Evolutionary conservation across 2,329 filamentous ascomycete species (phyloP), one percentile per base, ranked within the genome.

Genomic region (Mariannaea sp.): DNA sequence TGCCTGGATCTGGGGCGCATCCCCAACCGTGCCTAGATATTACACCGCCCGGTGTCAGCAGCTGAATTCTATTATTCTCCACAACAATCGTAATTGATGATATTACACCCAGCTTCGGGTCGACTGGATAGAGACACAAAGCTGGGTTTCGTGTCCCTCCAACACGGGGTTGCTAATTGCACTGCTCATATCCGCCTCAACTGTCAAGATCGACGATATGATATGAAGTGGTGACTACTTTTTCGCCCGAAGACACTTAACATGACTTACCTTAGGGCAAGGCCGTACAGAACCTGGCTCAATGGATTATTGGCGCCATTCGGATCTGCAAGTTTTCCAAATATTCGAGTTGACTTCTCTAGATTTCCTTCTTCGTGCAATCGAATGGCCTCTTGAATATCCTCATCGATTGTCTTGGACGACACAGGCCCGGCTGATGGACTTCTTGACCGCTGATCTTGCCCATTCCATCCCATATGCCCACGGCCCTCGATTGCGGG

Each of bases 331-430:
- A 99, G 78, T 55, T 80, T 79, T 22, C 85, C 89, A 74, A 99
- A 99, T 73, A 97, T 84, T 46, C 78, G 77, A n/a, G 94, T 97
- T 47, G 92, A 94, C 66, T 80, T 75, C 65, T 85, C 83, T 51
- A 96, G 80, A 56, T 94, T 82, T 52, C 93, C 93, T 40, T 79
- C 80, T 73, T 99, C 94, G 70, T 99, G 94, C 59, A 97, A 79
- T 56, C 88, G 83, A 69, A 99, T 99, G n/a, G 94, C 94, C 74
- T 95, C 87, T 73, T 97, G 93, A 53, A 99, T 96, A 71, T 90
- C 86, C 53, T 82, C 80, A 68, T 87, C 84, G 48, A 81, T 80
- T 53, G 74, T 73, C 67, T 81, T 77, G 41, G 77, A 78, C 47
- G 77, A 80, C 29, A 82, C 76, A 8, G 57, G 54, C 49, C 59